Evolutionary conservation across 139 green algal genomes (phyloP).

Genomic region (Auxenochlorella pyrenoidosa): DNA sequence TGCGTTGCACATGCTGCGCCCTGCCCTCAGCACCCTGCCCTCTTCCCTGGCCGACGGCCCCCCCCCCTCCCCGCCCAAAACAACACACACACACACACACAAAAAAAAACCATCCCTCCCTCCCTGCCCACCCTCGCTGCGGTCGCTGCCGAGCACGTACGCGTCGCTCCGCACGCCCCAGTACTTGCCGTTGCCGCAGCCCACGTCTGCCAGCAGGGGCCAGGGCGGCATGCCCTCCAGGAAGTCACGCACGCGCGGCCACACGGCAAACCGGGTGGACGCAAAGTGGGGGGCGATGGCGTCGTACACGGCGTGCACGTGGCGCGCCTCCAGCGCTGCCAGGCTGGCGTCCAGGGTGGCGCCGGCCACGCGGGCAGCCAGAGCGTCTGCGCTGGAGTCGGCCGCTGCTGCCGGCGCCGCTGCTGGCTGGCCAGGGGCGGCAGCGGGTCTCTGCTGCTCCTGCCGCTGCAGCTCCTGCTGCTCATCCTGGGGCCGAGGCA

Average conservation of each 20-base stretch:
- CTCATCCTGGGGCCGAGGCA: neutral
- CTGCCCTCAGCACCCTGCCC: neutral
- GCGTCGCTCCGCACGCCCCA: slow-evolving; percentile 84
- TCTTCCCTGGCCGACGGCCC: neutral
- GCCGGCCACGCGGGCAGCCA: neutral
- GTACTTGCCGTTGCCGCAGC: slow-evolving; percentile 99
- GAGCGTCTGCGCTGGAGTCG: neutral
- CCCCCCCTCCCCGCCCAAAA: neutral
- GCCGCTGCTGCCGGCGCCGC: neutral
- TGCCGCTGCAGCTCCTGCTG: slow-evolving; percentile 15
- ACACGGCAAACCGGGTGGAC: slow-evolving; percentile 91
- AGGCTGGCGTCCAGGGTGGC: neutral
- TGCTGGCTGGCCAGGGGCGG: neutral
- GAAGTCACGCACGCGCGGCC: slow-evolving; percentile 90
- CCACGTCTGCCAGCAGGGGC: slow-evolving; percentile 88
- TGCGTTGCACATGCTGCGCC: neutral
- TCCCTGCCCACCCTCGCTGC: slow-evolving; percentile 60
- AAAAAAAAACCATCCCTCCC: neutral
- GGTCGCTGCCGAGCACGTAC: slow-evolving; percentile 79
- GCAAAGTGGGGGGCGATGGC: slow-evolving; percentile 97
- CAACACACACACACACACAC: neutral
- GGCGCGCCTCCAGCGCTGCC: slow-evolving; percentile 61
- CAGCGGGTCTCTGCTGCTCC: neutral
- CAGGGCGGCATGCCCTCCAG: slow-evolving; percentile 74
- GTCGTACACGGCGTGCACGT: slow-evolving; percentile 95